Percentiles rank a stretch among this genome's conserved stretches.
Evolutionary conservation across 768 basidiomycete species (phyloP).

Genomic region (Chiua virens): DNA sequence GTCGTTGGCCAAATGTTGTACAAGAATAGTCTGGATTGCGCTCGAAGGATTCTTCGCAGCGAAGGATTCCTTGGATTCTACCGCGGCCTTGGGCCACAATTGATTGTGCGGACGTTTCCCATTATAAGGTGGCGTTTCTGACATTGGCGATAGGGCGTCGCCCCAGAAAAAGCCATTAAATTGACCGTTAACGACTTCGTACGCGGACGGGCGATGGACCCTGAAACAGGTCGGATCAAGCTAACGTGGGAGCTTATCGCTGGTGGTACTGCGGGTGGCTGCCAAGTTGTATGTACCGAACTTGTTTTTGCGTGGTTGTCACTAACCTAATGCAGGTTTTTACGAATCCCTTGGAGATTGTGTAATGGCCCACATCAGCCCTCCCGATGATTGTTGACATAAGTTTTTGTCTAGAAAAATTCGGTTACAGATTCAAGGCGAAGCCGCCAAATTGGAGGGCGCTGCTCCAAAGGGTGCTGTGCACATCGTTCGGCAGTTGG

Average conservation of each 20-base stretch:
- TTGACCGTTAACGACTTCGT: slow-evolving; percentile 94
- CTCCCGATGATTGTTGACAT: neutral
- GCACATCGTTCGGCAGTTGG: slow-evolving; percentile 92
- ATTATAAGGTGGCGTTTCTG: neutral
- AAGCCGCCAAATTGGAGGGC: slow-evolving; percentile 86
- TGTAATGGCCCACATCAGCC: slow-evolving; percentile 50
- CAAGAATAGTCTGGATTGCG: slow-evolving; percentile 95
- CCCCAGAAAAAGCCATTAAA: slow-evolving; percentile 98
- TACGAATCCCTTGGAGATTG: slow-evolving; percentile 96
- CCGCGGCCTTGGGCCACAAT: slow-evolving; percentile 91
- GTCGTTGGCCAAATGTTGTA: slow-evolving; percentile 97
- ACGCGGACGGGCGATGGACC: slow-evolving; percentile 81
- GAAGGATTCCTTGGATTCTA: slow-evolving; percentile 97
- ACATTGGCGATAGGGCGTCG: slow-evolving; percentile 66
- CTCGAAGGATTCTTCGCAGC: slow-evolving; percentile 89
- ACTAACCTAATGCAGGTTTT: slow-evolving; percentile 62
- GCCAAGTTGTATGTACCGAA: slow-evolving; percentile 83
- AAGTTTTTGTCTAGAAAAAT: slow-evolving; percentile 63
- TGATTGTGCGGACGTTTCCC: slow-evolving; percentile 57
- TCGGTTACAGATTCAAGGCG: slow-evolving; percentile 92
- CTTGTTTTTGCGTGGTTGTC: slow-evolving; percentile 5
- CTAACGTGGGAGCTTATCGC: slow-evolving; percentile 90
- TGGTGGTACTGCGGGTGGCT: slow-evolving; percentile 92
- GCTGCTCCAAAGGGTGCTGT: slow-evolving; percentile 80
- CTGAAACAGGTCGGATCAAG: slow-evolving; percentile 93